Base-by-base conservation (phyloP, 371 early-diverging fungal species). In the Thermomucor indicae-seudaticae region DNA sequence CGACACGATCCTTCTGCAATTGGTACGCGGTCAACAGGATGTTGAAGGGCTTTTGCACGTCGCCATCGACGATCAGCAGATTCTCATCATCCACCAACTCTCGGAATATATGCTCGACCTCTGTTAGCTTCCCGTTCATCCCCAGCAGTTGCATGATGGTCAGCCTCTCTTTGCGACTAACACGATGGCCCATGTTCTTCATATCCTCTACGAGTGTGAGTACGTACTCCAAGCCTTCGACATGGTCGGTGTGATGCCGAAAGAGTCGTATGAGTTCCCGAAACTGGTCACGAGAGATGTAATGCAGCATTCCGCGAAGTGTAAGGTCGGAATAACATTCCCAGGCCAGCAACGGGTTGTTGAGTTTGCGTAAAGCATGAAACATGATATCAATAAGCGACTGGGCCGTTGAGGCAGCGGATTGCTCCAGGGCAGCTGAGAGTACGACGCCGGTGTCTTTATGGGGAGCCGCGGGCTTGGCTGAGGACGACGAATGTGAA, bases 301-400 rank as follows among this genome's bases (percentile, higher is more conserved):
- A 60, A 7, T 51, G 63, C 32, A 69, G 56, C 51, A 61, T 50
- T 2, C 61, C 43, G 7, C 65, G 69, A 8, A 46, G 32, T 0
- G 57, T 51, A 17, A 75, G 45, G 45, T 75, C 75, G 6, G 32
- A 49, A 43, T 75, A 75, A 35, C 70, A 69, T 35, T 75, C 72
- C 75, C 75, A 75, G 12, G 70, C 75, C 25, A 55, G 47, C 20
- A 46, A 47, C 43, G 72, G 59, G n/a, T 57, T 62, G 17, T 51
- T 41, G 1, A 39, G 16, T 12, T 49, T 41, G 23, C 58, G 57
- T 38, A 72, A 23, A 6, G 64, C 42, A 3, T 42, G 46, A 2
- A 64, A 47, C 3, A 64, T 59, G 11, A 61, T 58, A 5, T 64
- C 60, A 16, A 68, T 42, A 16, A 71, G 38, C 1, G 65, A 58